Base-by-base conservation (phyloP, 352 stramenopile species). In the Globisporangium nodosum region DNA sequence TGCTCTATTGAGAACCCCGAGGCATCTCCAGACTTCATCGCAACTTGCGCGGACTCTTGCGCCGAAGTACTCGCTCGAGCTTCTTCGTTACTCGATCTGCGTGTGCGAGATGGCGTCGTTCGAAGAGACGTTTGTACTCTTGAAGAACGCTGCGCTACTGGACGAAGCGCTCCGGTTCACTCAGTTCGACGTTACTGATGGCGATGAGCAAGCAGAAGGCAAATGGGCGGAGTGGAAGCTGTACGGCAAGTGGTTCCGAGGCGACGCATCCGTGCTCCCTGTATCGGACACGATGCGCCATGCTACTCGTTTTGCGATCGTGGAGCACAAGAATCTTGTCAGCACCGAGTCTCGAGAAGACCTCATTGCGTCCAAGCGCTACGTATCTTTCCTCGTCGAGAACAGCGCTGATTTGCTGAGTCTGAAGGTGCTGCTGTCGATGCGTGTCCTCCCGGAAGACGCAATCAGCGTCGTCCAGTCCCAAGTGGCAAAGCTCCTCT, bases 361-460 rank as follows among this genome's bases (percentile, higher is more conserved):
- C 18, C 63, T 69, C 21, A 66, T 86, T 33, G 57, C 77, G 33
- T 89, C 78, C 0, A 91, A 88, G 24, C 73, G 78, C 5, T 85
- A 82, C 40, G 65, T 91, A 0, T 85, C 78, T 39, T 89, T 85
- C 53, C 61, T 91, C 0, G 69, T 88, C 13, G 78, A 87, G 43
- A 77, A 91, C 49, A 73, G 70, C 11, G 76, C 81, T 30, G 69
- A 88, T 27, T 53, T 87, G 33, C 57, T 93, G n/a, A 85, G 79
- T 57, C 51, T 93, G 5, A 70, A 86, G 58, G 71, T 76, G 5
- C 68, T 93, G 12, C 47, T 91, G 33, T 80, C 78, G 12, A 87
- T 91, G 74, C 68, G 68, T 33, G 66, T 54, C 16, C 47, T 92
- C 6, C 74, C 81, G 47, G 69, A 90, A 39, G 80, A 90, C 20